Conservation (phyloP, 169 alveolate species). For the Eimeria necatrix region DNA sequence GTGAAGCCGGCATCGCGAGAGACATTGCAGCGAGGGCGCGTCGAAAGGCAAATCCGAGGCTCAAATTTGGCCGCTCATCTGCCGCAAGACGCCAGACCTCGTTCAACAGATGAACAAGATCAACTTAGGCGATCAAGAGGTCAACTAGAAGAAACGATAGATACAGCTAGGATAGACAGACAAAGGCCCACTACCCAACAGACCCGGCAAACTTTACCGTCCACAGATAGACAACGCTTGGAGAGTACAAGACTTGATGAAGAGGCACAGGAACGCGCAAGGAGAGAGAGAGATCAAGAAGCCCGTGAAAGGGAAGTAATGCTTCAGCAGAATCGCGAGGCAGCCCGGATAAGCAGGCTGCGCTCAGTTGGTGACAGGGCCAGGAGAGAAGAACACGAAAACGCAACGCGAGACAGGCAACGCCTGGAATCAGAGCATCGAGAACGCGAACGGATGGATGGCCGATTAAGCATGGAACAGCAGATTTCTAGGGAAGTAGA, state of each 20-base stretch:
- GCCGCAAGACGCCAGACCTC: background rate
- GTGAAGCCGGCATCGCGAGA: background rate
- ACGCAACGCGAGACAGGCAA: background rate
- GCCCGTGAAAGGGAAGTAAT: background rate
- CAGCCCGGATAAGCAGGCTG: background rate
- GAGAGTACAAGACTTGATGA: background rate
- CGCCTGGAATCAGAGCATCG: background rate
- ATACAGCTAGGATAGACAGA: background rate
- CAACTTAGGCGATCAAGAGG: background rate
- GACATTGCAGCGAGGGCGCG: background rate
- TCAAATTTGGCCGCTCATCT: background rate
- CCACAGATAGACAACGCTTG: background rate
- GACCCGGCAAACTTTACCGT: background rate
- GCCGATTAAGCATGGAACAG: background rate
- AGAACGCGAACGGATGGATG: background rate
- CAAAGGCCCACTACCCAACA: background rate
- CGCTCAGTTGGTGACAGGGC: background rate
- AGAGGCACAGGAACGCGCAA: background rate
- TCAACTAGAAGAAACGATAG: background rate
- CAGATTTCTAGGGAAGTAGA: background rate
- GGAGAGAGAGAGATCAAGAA: background rate
- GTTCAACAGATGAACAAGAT: background rate
- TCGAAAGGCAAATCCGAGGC: constrained; percentile 3
- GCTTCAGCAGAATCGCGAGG: background rate
- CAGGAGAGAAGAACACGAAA: constrained; percentile 11